Evolutionary conservation across 176 grass and related monocot genomes (phyloP).

Genomic region (Oryza australiensis): DNA sequence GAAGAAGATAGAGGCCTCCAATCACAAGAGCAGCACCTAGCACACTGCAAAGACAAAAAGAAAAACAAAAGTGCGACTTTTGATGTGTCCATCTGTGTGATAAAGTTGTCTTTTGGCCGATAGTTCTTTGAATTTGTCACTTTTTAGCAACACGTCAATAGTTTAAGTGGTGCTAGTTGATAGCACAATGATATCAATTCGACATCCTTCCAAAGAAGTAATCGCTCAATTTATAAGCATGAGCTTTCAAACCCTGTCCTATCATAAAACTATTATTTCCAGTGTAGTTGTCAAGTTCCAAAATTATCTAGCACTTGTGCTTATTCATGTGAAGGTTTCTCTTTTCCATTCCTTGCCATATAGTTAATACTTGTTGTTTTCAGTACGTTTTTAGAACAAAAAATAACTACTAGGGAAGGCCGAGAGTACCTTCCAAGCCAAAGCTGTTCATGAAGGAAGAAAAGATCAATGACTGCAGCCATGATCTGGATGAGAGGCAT

Average conservation of each 20-base stretch:
- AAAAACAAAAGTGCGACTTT: conserved; percentile 31
- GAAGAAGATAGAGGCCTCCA: conserved; percentile 52
- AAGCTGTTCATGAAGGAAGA: conserved; percentile 59
- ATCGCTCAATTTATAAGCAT: not conserved
- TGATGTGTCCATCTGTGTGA: not conserved
- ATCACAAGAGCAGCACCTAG: conserved; percentile 55
- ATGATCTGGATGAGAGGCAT: conserved; percentile 74
- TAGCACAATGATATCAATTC: not conserved
- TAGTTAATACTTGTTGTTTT: no score
- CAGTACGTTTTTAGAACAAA: not conserved
- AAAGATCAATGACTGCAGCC: conserved; percentile 54
- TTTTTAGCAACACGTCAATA: conserved; percentile 6
- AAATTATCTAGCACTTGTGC: not conserved
- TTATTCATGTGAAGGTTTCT: not conserved
- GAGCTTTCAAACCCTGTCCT: not conserved
- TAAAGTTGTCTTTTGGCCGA: not conserved
- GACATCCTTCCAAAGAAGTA: not conserved
- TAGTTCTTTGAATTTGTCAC: conserved; percentile 1
- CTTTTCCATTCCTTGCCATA: not conserved
- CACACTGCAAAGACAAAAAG: conserved; percentile 43
- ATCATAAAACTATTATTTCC: not conserved
- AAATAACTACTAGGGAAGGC: not conserved
- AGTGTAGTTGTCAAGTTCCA: not conserved
- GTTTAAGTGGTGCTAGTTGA: not conserved
- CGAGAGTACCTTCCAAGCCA: conserved; percentile 60